A percentile compares a stretch with the other conserved stretches of the same genome.
phyloP scores from a whole-genome alignment of 2,329 filamentous ascomycete genomes.

The Penicillium crustosum region DNA sequence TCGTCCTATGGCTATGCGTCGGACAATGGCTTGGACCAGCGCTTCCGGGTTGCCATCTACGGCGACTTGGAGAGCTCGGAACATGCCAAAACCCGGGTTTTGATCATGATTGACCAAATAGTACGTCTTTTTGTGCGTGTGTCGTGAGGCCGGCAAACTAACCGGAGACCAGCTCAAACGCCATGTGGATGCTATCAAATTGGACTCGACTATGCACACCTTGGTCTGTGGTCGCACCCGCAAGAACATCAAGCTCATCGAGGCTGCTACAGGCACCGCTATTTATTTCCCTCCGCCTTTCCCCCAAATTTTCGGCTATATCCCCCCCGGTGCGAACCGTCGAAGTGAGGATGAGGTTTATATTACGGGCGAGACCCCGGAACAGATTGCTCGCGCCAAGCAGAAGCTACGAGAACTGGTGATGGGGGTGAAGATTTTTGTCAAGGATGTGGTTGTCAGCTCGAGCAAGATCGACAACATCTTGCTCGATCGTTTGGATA shows the following conservation, averaged over 20 bases:
- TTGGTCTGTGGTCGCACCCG: conserved; percentile 89
- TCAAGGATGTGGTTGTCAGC: conserved; percentile 89
- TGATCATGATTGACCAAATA: conserved; percentile 97
- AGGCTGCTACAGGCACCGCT: conserved; percentile 90
- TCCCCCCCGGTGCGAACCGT: conserved; percentile 74
- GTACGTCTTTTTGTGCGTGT: conserved; percentile 49
- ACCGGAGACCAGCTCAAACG: conserved; percentile 49
- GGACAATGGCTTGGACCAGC: conserved; percentile 79
- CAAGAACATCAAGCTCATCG: conserved; percentile 97
- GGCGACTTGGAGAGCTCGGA: conserved; percentile 93
- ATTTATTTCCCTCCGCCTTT: conserved; percentile 98
- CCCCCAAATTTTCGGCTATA: conserved; percentile 86
- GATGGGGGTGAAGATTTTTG: conserved; percentile 73
- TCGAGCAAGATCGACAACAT: conserved; percentile 94
- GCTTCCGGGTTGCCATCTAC: conserved; percentile 90
- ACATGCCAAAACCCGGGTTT: conserved; percentile 90
- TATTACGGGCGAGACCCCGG: conserved; percentile 84
- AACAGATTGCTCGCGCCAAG: conserved; percentile 85
- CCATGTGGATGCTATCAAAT: conserved; percentile 71
- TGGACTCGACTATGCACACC: conserved; percentile 86
- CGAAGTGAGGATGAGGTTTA: conserved; percentile 88
- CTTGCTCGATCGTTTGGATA: conserved; percentile 84
- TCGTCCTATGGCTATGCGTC: conserved; percentile 75
- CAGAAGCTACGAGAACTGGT: conserved; percentile 86
- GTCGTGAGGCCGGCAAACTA: conserved; percentile 19